A percentile compares a stretch with the other conserved stretches of the same genome.
phyloP scores from a whole-genome alignment of 352 stramenopile genomes.

The Globisporangium barbulae region DNA sequence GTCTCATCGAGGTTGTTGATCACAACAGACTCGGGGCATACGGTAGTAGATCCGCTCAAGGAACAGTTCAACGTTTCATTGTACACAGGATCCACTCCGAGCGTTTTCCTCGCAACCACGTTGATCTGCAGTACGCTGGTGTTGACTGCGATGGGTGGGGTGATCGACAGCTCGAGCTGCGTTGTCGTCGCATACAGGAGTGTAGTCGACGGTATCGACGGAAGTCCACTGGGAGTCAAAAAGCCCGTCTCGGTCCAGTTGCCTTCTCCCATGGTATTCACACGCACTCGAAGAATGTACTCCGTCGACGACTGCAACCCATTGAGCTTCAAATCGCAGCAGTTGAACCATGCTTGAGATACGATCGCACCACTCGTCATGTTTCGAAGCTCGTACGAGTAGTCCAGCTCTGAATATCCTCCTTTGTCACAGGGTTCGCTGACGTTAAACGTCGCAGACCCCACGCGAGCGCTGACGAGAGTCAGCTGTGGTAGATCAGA shows the following conservation, averaged over 20 bases:
- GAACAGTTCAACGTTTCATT: constrained; percentile 9
- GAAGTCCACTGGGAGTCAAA: constrained; percentile 26
- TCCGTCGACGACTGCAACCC: constrained; percentile 18
- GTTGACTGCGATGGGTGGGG: constrained; percentile 16
- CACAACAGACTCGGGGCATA: constrained; percentile 23
- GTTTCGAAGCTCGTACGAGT: constrained; percentile 13
- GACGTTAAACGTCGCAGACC: constrained; percentile 19
- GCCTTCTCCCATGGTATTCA: constrained; percentile 16
- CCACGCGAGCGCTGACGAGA: constrained; percentile 5
- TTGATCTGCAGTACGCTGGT: constrained; percentile 18
- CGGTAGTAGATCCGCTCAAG: not conserved
- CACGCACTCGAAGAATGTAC: constrained; percentile 27
- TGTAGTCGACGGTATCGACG: constrained; percentile 18
- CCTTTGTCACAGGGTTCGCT: constrained; percentile 33
- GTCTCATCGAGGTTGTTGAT: constrained; percentile 12
- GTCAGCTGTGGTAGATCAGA: constrained; percentile 19
- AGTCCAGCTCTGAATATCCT: constrained; percentile 9
- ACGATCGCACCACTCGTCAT: constrained; percentile 2
- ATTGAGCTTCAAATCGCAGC: constrained; percentile 16
- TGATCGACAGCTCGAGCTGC: constrained; percentile 24
- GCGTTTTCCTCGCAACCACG: constrained; percentile 1
- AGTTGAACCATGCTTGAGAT: constrained; percentile 10
- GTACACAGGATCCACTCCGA: constrained; percentile 8
- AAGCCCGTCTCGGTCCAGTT: constrained; percentile 28
- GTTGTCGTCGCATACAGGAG: constrained; percentile 25